Evolutionary conservation across 192 early-diverging fungal genomes (phyloP), one percentile per base, ranked within the genome.

Genomic region (Rhizophagus sp.): DNA sequence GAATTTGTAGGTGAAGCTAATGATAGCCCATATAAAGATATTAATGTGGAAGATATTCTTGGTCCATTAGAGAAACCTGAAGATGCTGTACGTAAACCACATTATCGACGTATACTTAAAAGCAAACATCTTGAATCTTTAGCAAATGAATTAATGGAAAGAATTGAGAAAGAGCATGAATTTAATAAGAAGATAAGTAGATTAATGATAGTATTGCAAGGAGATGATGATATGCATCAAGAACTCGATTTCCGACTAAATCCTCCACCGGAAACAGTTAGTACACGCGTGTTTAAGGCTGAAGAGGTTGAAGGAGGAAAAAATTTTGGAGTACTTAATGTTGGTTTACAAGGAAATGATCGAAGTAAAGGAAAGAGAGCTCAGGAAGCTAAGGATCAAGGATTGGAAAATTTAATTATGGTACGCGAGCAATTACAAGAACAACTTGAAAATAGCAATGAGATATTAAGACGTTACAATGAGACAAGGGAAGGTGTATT

Each of bases 131-230:
- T 93, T 2, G 86, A 90, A 63, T 80, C 87, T 24, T 83, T 91
- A 62, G 87, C 90, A 22, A 81, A 84, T 7, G 83, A 87, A 62
- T 85, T 89, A 6, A 90, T 91, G 88, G 84, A 87, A 52, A 88
- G 91, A 76, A 89, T 93, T 77, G 92, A 93, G 75, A 79, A 84
- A 11, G 92, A 93, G 81, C 87, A 90, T 79, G 83, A 82, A 19
- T 88, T 90, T 68, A 88, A 88, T 69, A 90, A 89, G 80, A 85
- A 87, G 41, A 69, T 93, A 73, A 86, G 84, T 66, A 86, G 89
- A 50, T 78, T 92, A 39, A 83, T 87, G 36, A 70, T 84, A 70
- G 86, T 90, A 50, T 70, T 92, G 13, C 88, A 91, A 34, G 82
- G 86, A 3, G 92, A 93, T 73, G 92, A 93, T 84, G 90, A 89